Evolutionary conservation across 2,329 filamentous ascomycete genomes (phyloP).

Genomic region (Tothia fuscella): DNA sequence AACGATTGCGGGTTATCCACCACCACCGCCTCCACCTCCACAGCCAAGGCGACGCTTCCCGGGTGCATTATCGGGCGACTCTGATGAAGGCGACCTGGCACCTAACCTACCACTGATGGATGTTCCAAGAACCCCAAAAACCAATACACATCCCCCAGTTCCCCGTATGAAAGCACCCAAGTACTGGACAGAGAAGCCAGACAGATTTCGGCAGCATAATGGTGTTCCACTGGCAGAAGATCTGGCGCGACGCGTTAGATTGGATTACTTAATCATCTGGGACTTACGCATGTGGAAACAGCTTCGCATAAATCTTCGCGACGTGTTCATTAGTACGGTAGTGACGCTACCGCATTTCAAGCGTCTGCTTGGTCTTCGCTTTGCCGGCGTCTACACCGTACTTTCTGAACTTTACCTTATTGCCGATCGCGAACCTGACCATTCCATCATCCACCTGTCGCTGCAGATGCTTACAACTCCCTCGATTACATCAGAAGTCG

Average conservation of each 20-base stretch:
- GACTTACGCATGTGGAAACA: slow-evolving; percentile 96
- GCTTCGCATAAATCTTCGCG: slow-evolving; percentile 75
- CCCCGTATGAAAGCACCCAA: slow-evolving; percentile 58
- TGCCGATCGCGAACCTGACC: slow-evolving; percentile 89
- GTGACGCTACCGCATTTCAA: slow-evolving; percentile 96
- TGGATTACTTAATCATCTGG: slow-evolving; percentile 92
- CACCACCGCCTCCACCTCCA: slow-evolving; percentile 49
- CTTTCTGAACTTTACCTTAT: slow-evolving; percentile 91
- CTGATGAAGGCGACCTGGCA: slow-evolving; percentile 61
- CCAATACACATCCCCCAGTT: slow-evolving; percentile 31
- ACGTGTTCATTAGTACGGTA: slow-evolving; percentile 92
- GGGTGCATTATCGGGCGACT: slow-evolving; percentile 49
- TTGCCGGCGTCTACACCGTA: slow-evolving; percentile 87
- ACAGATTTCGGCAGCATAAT: slow-evolving; percentile 51
- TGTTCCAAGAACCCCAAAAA: slow-evolving; percentile 70
- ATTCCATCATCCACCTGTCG: slow-evolving; percentile 96
- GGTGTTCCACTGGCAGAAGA: slow-evolving; percentile 67
- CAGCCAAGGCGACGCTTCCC: slow-evolving; percentile 40
- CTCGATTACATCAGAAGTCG: slow-evolving; percentile 90
- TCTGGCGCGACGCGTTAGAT: slow-evolving; percentile 72
- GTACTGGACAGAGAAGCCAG: slow-evolving; percentile 79
- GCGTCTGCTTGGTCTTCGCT: slow-evolving; percentile 79
- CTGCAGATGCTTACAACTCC: slow-evolving; percentile 94
- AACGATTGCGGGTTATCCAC: slow-evolving; percentile 63
- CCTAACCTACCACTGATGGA: slow-evolving; percentile 50